A percentile compares a stretch with the other conserved stretches of the same genome.
Conservation (phyloP, 2,329 filamentous ascomycete species). For the Venturia carpophila region DNA sequence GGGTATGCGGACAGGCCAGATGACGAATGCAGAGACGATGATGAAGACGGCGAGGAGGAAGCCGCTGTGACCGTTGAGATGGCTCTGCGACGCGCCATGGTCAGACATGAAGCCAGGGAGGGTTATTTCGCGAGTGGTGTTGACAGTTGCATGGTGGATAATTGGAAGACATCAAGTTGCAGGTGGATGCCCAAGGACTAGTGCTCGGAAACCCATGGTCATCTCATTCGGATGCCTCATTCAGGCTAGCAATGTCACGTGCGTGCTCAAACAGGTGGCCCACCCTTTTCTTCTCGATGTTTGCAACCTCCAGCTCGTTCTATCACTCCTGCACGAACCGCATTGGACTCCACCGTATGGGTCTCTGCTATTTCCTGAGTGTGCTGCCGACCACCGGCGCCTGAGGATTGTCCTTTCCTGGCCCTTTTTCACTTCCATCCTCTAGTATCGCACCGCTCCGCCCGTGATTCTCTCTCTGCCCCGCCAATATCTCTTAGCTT, state of each 20-base stretch:
- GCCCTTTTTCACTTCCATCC: too few relatives aligned
- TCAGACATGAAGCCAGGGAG: slow-evolving; percentile 9
- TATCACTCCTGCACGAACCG: neutral
- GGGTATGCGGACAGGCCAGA: slow-evolving; percentile 2
- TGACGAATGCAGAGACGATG: slow-evolving; percentile 5
- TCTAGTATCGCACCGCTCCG: neutral
- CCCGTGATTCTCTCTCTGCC: neutral
- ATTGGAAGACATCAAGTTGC: neutral
- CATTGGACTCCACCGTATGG: too few relatives aligned
- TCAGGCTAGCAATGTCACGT: neutral
- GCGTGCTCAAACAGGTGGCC: neutral
- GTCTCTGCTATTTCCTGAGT: too few relatives aligned
- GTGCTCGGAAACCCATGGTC: neutral
- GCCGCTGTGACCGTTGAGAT: slow-evolving; percentile 7
- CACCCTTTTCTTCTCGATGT: too few relatives aligned
- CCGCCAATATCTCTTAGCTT: neutral
- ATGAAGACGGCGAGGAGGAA: slow-evolving; percentile 9
- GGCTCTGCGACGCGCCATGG: slow-evolving; percentile 2
- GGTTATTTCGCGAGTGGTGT: neutral
- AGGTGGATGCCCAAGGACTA: neutral
- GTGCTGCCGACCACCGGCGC: too few relatives aligned
- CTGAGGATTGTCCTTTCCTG: too few relatives aligned
- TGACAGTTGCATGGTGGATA: neutral
- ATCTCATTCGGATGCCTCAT: neutral
- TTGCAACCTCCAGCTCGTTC: neutral